Base-by-base conservation (phyloP, 257 asterid genomes). In the Nicotiana knightiana region DNA sequence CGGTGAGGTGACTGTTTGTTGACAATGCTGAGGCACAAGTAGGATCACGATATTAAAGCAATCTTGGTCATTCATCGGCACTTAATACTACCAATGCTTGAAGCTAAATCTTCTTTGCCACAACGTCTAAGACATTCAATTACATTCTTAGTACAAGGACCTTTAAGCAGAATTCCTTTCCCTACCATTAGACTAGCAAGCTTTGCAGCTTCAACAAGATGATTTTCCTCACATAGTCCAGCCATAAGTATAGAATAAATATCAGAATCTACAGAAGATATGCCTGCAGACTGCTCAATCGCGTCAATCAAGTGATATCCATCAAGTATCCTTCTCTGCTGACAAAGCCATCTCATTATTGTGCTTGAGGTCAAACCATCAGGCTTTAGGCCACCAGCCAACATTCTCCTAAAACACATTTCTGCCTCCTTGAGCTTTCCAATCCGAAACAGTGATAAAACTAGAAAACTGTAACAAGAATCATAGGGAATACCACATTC, bases 371-470 rank as follows among this genome's bases (percentile, higher is more conserved):
- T 88, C 78, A 88, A 83, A 61, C 94, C 92, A 87, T 84, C 90
- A 67, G 97, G 97, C 77, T 84, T 90, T 84, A 93, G 37, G 43
- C 93, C 97, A 77, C 83, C 84, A 63, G 87, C 83, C 86, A 91
- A 30, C 97, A 91, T 90, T 90, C 63, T 90, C 89, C 88, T 88
- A 67, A 91, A 88, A 81, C 85, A 62, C 76, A 84, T 83, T 83
- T 95, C 98, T 3, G 94, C 90, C 76, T 92, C 94, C 75, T 80
- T 61, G 30, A 30, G 35, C 87, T 84, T 90, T 76, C 93, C 94
- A n/a, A 82, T 83, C 35, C 91, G 88, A 75, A 87, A 84, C 11
- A 95, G 86, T 5, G 97, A 85, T 54, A 93, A 3, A 15, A 90
- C 91, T 79, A 93, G 90, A 82, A 89, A 85, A 76, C 90, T 89